Conservation (phyloP, 441 rosid genomes). For the Adansonia madagascariensis region DNA sequence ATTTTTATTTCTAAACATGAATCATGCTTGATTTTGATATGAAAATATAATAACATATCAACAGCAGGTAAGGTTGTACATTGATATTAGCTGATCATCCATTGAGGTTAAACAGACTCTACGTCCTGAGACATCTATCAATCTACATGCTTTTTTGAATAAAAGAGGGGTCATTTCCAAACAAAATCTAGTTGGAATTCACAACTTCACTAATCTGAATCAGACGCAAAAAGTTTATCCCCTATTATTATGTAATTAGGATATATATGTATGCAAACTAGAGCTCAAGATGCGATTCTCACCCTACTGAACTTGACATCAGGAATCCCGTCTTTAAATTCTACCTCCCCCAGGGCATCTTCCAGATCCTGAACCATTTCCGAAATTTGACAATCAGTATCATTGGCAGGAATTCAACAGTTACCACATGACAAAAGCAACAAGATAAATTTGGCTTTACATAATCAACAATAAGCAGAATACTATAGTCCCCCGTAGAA, state of each 20-base stretch:
- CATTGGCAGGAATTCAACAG: slow-evolving; percentile 27
- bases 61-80: not conserved
- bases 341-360: slow-evolving; percentile 80
- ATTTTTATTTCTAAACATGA: slow-evolving; percentile 15
- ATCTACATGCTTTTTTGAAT: slow-evolving; percentile 9
- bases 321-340: slow-evolving; percentile 82
- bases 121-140: slow-evolving; percentile 5
- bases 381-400: slow-evolving; percentile 28
- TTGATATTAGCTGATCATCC: not conserved
- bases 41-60: not conserved
- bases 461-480: not conserved
- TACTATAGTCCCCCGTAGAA: slow-evolving; percentile 18
- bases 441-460: slow-evolving; percentile 11
- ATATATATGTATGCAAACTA: slow-evolving; percentile 4
- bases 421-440: slow-evolving; percentile 15
- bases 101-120: not conserved
- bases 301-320: slow-evolving; percentile 95
- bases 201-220: not conserved
- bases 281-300: slow-evolving; percentile 36
- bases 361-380: slow-evolving; percentile 77
- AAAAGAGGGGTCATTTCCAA: not conserved
- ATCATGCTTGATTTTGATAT: not conserved
- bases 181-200: slow-evolving; percentile 12
- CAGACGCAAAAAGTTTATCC: slow-evolving; percentile 1
- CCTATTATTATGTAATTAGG: slow-evolving; percentile 1